Conservation (phyloP, 192 early-diverging fungal genomes). For the Obelidium mucronatum region DNA sequence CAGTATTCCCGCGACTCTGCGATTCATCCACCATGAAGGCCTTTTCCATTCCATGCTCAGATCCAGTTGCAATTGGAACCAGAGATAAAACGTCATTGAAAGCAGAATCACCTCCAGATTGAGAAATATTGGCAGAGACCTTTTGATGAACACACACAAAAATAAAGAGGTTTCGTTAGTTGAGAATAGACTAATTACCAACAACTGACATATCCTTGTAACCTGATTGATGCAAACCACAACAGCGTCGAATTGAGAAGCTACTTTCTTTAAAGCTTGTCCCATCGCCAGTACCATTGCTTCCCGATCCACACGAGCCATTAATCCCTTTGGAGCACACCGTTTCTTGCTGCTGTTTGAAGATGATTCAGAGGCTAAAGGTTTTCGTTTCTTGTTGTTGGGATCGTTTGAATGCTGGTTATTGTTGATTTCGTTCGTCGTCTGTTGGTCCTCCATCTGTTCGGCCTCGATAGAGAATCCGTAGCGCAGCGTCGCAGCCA, state of each 20-base stretch:
- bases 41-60: not conserved
- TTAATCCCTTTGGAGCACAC: too few species aligned
- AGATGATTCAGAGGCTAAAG: too few species aligned
- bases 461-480: constrained; percentile 47
- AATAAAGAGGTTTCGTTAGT: too few species aligned
- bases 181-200: too few species aligned
- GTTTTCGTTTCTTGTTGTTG: too few species aligned
- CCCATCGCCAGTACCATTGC: constrained; percentile 67
- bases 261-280: constrained; percentile 65
- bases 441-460: not conserved
- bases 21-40: constrained; percentile 13
- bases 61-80: constrained; percentile 24
- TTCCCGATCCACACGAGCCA: constrained; percentile 43
- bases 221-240: constrained; percentile 89
- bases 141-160: too few species aligned
- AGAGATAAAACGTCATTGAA: not conserved
- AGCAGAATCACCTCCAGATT: not conserved
- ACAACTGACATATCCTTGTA: too few species aligned
- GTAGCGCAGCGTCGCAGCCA: constrained; percentile 76
- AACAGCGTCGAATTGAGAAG: constrained; percentile 66
- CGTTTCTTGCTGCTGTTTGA: too few species aligned
- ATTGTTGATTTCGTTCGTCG: not conserved
- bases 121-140: not conserved
- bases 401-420: not conserved
- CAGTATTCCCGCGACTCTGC: not conserved